These are phyloP conservation scores for Gyrodon lividus DNA, from an alignment of 768 basidiomycete genomes.

Conservation along the genomic window DNA sequence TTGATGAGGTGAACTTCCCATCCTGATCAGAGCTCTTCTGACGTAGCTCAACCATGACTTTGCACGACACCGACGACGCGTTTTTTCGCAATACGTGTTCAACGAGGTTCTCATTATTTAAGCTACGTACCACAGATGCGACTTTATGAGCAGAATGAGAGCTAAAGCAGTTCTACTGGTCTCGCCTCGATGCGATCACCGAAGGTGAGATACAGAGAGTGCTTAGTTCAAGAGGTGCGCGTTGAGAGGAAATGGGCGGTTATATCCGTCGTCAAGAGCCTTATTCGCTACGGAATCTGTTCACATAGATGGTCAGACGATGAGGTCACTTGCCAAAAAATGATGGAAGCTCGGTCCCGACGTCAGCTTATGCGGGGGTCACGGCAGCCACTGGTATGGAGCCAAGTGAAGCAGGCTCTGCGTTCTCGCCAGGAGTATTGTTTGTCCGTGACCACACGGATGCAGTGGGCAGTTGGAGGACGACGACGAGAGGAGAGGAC, in stretches of 20 bases:
- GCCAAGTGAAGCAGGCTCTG: not conserved
- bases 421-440: not conserved
- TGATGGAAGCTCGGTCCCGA: not conserved
- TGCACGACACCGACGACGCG: not conserved
- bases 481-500: conserved; percentile 17
- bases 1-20: no score
- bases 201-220: not conserved
- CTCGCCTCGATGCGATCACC: not conserved
- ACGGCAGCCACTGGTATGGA: not conserved
- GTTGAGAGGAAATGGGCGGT: not conserved
- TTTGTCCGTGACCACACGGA: not conserved
- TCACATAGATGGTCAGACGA: conserved; percentile 1
- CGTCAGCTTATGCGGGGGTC: not conserved
- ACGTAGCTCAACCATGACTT: no score
- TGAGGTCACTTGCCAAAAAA: conserved; percentile 3
- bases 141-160: not conserved
- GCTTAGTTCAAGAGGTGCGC: not conserved
- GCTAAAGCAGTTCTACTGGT: not conserved
- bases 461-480: conserved; percentile 12
- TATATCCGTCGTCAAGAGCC: not conserved
- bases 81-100: conserved; percentile 1
- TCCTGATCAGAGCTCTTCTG: no score
- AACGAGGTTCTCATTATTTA: conserved; percentile 1
- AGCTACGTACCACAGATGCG: not conserved
- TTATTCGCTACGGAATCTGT: conserved; percentile 2